phyloP scores from a whole-genome alignment of 495 filamentous ascomycete species.

The Tuber borchii region DNA sequence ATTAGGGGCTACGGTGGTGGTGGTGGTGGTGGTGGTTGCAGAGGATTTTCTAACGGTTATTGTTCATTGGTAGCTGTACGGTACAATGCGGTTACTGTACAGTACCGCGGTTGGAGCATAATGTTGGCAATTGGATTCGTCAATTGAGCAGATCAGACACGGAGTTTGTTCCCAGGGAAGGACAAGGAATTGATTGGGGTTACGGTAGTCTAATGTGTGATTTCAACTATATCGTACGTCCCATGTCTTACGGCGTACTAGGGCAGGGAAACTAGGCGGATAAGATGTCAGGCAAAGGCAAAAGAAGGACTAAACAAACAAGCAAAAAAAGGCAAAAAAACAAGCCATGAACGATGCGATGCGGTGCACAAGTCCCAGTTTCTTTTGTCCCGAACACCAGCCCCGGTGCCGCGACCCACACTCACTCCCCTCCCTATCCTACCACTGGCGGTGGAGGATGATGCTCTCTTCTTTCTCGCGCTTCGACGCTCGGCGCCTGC shows the following conservation, averaged over 20 bases:
- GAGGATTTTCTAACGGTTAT: background rate
- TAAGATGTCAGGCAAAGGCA: constrained; percentile 38
- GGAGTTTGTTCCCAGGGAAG: constrained; percentile 29
- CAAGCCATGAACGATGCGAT: background rate
- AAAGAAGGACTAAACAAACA: constrained; percentile 9
- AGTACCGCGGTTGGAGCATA: background rate
- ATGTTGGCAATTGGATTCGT: constrained; percentile 31
- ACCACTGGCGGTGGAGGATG: background rate
- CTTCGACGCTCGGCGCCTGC: constrained; percentile 26
- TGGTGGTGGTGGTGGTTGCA: background rate
- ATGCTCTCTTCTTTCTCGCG: background rate
- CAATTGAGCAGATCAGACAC: constrained; percentile 32
- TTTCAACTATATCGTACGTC: background rate
- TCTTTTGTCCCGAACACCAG: background rate
- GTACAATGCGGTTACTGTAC: background rate
- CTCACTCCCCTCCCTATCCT: background rate
- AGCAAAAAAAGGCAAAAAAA: background rate
- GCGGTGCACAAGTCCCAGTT: background rate
- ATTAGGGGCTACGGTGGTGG: background rate
- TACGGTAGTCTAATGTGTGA: background rate
- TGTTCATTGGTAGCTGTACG: background rate
- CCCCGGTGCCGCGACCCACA: no score
- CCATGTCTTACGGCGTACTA: constrained; percentile 32
- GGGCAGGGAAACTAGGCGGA: constrained; percentile 29
- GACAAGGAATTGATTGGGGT: constrained; percentile 24